These are phyloP conservation scores for Casuarina glauca DNA, from an alignment of 306 rosid genomes.

Conservation along the genomic window DNA sequence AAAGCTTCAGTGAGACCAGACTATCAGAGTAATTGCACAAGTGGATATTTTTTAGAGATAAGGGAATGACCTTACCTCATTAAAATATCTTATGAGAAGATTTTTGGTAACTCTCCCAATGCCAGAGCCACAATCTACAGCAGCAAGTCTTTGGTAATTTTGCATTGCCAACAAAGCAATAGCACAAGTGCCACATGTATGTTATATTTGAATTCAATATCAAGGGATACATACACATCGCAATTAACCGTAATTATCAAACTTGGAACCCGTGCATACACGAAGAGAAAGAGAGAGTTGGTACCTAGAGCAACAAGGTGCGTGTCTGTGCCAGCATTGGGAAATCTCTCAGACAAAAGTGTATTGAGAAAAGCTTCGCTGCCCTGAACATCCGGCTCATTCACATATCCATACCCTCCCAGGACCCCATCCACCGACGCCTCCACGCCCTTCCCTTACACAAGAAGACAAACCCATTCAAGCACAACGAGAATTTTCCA, in stretches of 20 bases:
- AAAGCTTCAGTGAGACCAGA: background rate
- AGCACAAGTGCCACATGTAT: background rate
- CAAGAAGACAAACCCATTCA: slow-evolving; percentile 4
- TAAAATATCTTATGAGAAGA: slow-evolving; percentile 80
- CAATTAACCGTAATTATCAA: background rate
- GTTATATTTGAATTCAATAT: background rate
- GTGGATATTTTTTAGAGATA: background rate
- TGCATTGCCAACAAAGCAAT: slow-evolving; percentile 10
- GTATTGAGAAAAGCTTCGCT: slow-evolving; percentile 78
- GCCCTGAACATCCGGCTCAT: slow-evolving; percentile 60
- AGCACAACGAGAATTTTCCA: background rate
- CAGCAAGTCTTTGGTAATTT: slow-evolving; percentile 14
- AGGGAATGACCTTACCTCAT: slow-evolving; percentile 61
- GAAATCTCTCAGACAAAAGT: slow-evolving; percentile 59
- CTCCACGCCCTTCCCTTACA: slow-evolving; percentile 60
- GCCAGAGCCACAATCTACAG: slow-evolving; percentile 97
- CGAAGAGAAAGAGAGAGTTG: background rate
- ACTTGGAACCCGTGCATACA: background rate
- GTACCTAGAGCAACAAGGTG: slow-evolving; percentile 84
- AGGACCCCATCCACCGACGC: slow-evolving; percentile 88
- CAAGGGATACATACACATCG: background rate
- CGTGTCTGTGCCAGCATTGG: slow-evolving; percentile 36
- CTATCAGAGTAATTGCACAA: background rate
- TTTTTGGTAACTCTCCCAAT: slow-evolving; percentile 89
- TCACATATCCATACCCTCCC: slow-evolving; percentile 77